Evolutionary conservation across 805 yeast species (phyloP).

Genomic region (Blastobotrys mokoenaii): DNA sequence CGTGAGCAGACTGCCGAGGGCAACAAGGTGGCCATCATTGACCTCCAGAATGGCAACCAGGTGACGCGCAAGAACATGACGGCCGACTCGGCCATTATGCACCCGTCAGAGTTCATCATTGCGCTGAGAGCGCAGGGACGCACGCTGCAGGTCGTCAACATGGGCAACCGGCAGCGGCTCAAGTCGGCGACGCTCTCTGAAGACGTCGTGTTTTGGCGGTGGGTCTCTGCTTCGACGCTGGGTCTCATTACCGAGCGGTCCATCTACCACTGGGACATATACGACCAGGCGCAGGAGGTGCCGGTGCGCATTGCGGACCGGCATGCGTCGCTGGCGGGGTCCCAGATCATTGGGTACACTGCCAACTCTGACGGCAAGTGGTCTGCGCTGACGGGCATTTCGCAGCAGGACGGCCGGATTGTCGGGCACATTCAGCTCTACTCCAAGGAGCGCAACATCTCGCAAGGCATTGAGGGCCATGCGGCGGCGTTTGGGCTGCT

Average conservation of each 20-base stretch:
- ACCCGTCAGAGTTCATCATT: slow-evolving; percentile 80
- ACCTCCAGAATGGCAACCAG: slow-evolving; percentile 67
- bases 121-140: slow-evolving; percentile 95
- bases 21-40: slow-evolving; percentile 83
- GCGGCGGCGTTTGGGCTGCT: slow-evolving; percentile 83
- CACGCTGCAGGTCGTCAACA: slow-evolving; percentile 83
- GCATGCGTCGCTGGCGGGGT: slow-evolving; percentile 63
- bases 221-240: slow-evolving; percentile 66
- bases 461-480: slow-evolving; percentile 97
- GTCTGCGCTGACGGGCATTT: slow-evolving; percentile 93
- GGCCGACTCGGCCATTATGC: slow-evolving; percentile 97
- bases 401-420: slow-evolving; percentile 87
- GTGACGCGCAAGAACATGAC: slow-evolving; percentile 88
- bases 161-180: slow-evolving; percentile 78
- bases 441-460: slow-evolving; percentile 80
- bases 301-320: slow-evolving; percentile 77
- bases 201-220: slow-evolving; percentile 92
- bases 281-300: slow-evolving; percentile 68
- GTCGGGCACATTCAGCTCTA: slow-evolving; percentile 94
- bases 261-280: slow-evolving; percentile 73
- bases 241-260: slow-evolving; percentile 79
- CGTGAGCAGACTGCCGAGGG: slow-evolving; percentile 40
- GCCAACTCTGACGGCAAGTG: slow-evolving; percentile 75
- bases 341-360: slow-evolving; percentile 86
- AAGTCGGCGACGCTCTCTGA: slow-evolving; percentile 80